phyloP scores from a whole-genome alignment of 2,329 filamentous ascomycete genomes.

The Aphanoascus verrucosus region DNA sequence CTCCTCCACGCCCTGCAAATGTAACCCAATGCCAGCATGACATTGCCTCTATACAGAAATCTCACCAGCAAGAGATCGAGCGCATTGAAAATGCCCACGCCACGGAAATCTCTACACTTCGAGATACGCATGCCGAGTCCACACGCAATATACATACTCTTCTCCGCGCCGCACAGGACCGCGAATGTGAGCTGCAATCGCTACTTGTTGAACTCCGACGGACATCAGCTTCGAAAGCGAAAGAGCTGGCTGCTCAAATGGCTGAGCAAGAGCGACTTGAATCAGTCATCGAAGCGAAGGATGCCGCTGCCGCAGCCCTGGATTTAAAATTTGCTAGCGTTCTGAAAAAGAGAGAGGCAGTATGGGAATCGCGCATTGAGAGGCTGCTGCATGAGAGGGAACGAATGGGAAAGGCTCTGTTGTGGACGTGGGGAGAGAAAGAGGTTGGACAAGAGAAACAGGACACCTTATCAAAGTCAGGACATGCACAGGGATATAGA shows the following conservation, averaged over 20 bases:
- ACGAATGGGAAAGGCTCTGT: constrained; percentile 30
- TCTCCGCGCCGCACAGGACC: constrained; percentile 27
- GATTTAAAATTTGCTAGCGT: constrained; percentile 33
- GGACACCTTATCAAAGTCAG: constrained; percentile 9
- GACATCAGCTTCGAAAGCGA: constrained; percentile 9
- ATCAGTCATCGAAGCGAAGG: constrained; percentile 29
- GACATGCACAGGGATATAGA: constrained; percentile 25
- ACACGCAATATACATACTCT: constrained; percentile 28
- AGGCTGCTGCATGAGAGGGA: constrained; percentile 34
- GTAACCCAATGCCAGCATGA: constrained; percentile 8
- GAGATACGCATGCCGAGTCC: constrained; percentile 29
- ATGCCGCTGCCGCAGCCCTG: constrained; percentile 31
- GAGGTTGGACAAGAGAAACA: constrained; percentile 25
- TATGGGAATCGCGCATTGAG: constrained; percentile 35
- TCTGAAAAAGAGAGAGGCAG: constrained; percentile 34
- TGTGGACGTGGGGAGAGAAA: constrained; percentile 35
- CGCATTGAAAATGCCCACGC: constrained; percentile 30
- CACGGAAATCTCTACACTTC: constrained; percentile 29
- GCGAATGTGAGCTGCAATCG: constrained; percentile 26
- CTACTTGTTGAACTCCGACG: constrained; percentile 25
- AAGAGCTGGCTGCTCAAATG: constrained; percentile 23
- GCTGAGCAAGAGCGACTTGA: constrained; percentile 28
- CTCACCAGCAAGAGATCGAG: constrained; percentile 28
- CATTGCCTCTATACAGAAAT: constrained; percentile 21
- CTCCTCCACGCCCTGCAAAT: constrained; percentile 18